A percentile compares a stretch with the other conserved stretches of the same genome.
These are phyloP conservation scores for Gossypium ekmanianum DNA, from an alignment of 345 rosid genomes.

Conservation along the genomic window DNA sequence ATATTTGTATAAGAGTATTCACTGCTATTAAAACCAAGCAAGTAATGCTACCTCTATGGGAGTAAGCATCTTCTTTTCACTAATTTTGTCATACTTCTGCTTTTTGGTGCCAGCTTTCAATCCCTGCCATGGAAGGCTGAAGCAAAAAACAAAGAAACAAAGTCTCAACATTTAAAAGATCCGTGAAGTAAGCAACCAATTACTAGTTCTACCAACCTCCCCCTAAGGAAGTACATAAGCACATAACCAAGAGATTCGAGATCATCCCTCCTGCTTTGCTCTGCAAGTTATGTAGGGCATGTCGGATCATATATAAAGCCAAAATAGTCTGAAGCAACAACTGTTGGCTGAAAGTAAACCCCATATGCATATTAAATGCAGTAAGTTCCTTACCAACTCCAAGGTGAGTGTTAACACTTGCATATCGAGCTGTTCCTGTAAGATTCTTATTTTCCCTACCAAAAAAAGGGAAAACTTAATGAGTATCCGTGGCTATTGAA, in stretches of 20 bases:
- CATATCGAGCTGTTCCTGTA: conserved; percentile 97
- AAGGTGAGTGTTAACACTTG: conserved; percentile 95
- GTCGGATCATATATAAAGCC: conserved; percentile 8
- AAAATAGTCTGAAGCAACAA: conserved; percentile 6
- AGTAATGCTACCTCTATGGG: conserved; percentile 64
- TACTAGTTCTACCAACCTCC: conserved; percentile 55
- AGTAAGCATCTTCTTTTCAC: conserved; percentile 93
- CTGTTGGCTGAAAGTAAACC: neutral
- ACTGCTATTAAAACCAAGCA: neutral
- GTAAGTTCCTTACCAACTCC: conserved; percentile 69
- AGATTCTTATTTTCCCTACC: conserved; percentile 94
- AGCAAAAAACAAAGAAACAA: conserved; percentile 10
- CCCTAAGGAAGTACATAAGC: conserved; percentile 92
- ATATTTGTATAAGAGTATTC: neutral
- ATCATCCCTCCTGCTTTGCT: conserved; percentile 99
- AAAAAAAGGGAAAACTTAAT: conserved; percentile 18
- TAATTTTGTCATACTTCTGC: conserved; percentile 95
- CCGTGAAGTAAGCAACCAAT: conserved; percentile 5
- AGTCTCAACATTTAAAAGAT: neutral
- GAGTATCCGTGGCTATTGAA: neutral
- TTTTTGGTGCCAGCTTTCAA: conserved; percentile 92
- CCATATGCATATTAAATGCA: neutral
- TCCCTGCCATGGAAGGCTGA: conserved; percentile 99
- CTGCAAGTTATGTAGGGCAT: conserved; percentile 36
- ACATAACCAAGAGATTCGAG: conserved; percentile 98